Percentiles rank a stretch among this genome's conserved stretches.
Conservation (phyloP, 495 filamentous ascomycete species). For the Hypoxylon perforatum region DNA sequence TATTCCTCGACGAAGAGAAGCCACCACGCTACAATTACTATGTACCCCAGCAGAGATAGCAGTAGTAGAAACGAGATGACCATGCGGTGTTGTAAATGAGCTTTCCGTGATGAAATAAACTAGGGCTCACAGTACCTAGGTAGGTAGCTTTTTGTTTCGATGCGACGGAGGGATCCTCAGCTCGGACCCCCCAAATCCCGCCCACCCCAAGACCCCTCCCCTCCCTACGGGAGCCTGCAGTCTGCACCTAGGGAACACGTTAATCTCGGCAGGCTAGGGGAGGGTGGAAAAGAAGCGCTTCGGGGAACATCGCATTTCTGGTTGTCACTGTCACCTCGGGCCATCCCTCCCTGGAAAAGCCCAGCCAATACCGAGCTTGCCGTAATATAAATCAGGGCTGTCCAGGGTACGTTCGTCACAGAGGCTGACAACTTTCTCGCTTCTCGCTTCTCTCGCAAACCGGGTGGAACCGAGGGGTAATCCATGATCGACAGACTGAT, state of each 20-base stretch:
- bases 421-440: constrained; percentile 33
- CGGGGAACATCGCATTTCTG: constrained; percentile 24
- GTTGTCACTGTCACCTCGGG: constrained; percentile 30
- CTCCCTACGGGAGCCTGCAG: constrained; percentile 30
- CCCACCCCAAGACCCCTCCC: not conserved
- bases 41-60: constrained; percentile 11
- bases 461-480: constrained; percentile 35
- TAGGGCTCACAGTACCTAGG: too few species aligned
- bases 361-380: constrained; percentile 33
- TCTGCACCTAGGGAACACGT: constrained; percentile 12
- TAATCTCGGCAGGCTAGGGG: constrained; percentile 38
- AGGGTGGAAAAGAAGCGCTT: too few species aligned
- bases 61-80: constrained; percentile 2
- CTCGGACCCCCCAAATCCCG: not conserved
- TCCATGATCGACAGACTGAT: constrained; percentile 34
- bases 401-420: constrained; percentile 11
- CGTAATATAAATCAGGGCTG: constrained; percentile 34
- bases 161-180: constrained; percentile 25
- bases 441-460: not conserved
- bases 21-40: constrained; percentile 19
- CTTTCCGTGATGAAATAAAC: too few species aligned
- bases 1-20: constrained; percentile 10
- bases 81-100: too few species aligned
- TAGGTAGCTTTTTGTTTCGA: constrained; percentile 4
- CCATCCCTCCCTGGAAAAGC: constrained; percentile 11